A percentile compares a stretch with the other conserved stretches of the same genome.
Evolutionary conservation across 352 stramenopile species (phyloP).

Genomic region (Stramenopiles sp.): DNA sequence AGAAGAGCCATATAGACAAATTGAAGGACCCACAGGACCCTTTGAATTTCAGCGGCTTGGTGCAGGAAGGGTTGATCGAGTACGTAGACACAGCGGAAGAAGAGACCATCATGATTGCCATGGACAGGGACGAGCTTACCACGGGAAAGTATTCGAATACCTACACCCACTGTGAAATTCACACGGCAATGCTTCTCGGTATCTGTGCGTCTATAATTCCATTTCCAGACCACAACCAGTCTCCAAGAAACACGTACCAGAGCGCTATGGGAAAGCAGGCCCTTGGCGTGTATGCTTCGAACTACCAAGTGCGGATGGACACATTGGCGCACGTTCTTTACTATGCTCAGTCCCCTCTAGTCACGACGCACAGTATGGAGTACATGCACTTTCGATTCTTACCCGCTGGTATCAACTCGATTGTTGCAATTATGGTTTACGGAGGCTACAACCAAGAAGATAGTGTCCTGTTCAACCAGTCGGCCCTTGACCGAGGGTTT

Average conservation of each 20-base stretch:
- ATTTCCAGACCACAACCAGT: conserved; percentile 99
- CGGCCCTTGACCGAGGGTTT: conserved; percentile 85
- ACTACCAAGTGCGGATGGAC: conserved; percentile 97
- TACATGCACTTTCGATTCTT: conserved; percentile 92
- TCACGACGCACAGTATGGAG: conserved; percentile 96
- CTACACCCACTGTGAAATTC: conserved; percentile 99
- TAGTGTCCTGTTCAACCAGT: conserved; percentile 99
- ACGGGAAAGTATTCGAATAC: conserved; percentile 64
- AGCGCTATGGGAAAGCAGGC: conserved; percentile 99
- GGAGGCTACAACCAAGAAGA: conserved; percentile 97
- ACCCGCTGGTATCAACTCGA: conserved; percentile 94
- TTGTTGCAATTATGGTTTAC: conserved; percentile 61
- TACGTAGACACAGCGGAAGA: conserved; percentile 98
- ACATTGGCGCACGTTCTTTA: conserved; percentile 98
- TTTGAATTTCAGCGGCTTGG: conserved; percentile 23
- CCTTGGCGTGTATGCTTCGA: conserved; percentile 96
- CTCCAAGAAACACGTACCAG: conserved; percentile 98
- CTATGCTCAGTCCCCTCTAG: conserved; percentile 97
- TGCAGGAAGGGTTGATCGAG: conserved; percentile 85
- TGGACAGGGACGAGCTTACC: conserved; percentile 81
- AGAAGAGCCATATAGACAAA: conserved; percentile 91
- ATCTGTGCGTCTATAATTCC: conserved; percentile 99
- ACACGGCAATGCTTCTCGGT: conserved; percentile 97
- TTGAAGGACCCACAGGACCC: conserved; percentile 36
- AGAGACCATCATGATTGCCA: conserved; percentile 99